Evolutionary conservation across 768 basidiomycete genomes (phyloP).

Genomic region (Suillus clintonianus): DNA sequence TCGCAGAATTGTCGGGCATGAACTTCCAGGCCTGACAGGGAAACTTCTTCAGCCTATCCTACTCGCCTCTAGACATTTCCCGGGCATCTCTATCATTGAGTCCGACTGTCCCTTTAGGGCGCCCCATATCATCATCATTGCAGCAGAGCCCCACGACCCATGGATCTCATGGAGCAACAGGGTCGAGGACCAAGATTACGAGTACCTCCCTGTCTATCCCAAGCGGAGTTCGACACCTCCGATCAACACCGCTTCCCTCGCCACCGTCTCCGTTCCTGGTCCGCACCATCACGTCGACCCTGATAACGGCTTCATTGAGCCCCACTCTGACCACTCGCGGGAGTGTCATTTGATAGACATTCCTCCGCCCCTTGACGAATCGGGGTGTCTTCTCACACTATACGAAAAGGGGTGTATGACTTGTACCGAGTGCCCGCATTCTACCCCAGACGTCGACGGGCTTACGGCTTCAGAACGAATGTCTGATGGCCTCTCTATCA

Average conservation of each 20-base stretch:
- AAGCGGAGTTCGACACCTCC: background rate
- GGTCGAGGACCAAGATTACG: conserved; percentile 7
- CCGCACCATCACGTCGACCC: background rate
- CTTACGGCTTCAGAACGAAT: background rate
- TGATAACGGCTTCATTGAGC: background rate
- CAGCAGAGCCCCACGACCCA: conserved; percentile 40
- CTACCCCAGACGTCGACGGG: background rate
- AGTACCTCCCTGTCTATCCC: conserved; percentile 2
- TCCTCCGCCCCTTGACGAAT: conserved; percentile 2
- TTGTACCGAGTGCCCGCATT: conserved; percentile 1
- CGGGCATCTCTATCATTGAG: conserved; percentile 43
- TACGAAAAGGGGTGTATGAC: background rate
- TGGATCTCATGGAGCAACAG: conserved; percentile 40
- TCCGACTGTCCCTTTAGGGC: conserved; percentile 42
- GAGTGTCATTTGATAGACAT: background rate
- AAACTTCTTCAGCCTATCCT: conserved; percentile 36
- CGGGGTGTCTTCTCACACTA: conserved; percentile 1
- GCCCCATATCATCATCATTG: conserved; percentile 49
- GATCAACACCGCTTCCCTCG: background rate
- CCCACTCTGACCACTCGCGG: conserved; percentile 6
- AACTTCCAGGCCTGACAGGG: background rate
- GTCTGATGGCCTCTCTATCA: background rate
- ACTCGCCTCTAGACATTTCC: conserved; percentile 16
- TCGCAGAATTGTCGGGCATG: background rate
- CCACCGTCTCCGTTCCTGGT: background rate